Base-by-base conservation (phyloP, 2,329 filamentous ascomycete genomes). In the Penicillium sp. region DNA sequence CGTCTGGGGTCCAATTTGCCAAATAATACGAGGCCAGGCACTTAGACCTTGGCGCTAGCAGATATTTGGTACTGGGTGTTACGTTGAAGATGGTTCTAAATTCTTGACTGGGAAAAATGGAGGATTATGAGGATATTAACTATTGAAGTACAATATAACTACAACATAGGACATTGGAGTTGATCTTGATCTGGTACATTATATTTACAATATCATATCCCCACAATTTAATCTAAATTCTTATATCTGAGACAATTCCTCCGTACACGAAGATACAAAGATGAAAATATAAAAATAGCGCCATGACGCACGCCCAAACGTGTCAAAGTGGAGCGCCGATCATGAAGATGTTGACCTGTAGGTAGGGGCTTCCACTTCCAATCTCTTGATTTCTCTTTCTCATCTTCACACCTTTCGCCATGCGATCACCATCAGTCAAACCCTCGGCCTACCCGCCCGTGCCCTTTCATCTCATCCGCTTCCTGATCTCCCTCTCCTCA, bases 231-330 rank as follows among this genome's bases (percentile, higher is more conserved):
- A 23, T 36, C 10, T 34, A 5, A 47, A 47, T 19, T 23, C n/a
- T 21, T 13, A 3, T 25, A 47, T n/a, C 19, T 38, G 46, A 48
- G 39, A 43, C 29, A 41, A 36, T 39, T 33, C 0, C 27, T 29
- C 8, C 1, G 27, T 29, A 10, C 2, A 44, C 33, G 15, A 40
- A 21, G 11, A 21, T 33, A 15, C 11, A 15, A 27, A 23, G 44
- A 27, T 4, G 11, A 41, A 44, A 44, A 43, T 25, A 60, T 65
- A 62, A 56, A 62, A 66, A 66, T 66, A 66, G 64, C 50, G 36
- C 25, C 21, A 46, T 65, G 66, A 92, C 82, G 61, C 87, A 89
- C 6, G 85, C 86, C 65, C 89, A 90, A 44, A 88, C 89, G 11
- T 88, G 91, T 75, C 93, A 89, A 89, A 65, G 93, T 88, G 59